A percentile compares a stretch with the other conserved stretches of the same genome.
phyloP scores from a whole-genome alignment of 768 basidiomycete species.

The Calocybe cyanea region DNA sequence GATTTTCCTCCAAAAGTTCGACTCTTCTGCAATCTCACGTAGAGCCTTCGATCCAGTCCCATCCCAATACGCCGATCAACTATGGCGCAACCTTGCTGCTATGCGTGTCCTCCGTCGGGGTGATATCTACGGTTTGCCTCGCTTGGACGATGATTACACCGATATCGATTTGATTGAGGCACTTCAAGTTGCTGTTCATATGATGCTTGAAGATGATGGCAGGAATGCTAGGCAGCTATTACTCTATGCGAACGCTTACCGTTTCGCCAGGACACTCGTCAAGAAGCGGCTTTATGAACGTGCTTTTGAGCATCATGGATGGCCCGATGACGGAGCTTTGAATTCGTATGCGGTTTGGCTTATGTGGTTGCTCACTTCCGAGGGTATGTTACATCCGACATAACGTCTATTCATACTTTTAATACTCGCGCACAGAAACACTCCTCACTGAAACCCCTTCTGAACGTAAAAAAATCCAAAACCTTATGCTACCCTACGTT shows the following conservation, averaged over 20 bases:
- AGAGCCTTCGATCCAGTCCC: slow-evolving; percentile 39
- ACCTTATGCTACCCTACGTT: slow-evolving; percentile 39
- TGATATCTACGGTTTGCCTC: neutral
- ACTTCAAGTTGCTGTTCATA: slow-evolving; percentile 7
- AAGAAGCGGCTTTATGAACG: slow-evolving; percentile 36
- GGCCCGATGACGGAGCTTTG: slow-evolving; percentile 46
- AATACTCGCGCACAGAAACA: slow-evolving; percentile 18
- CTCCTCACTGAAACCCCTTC: slow-evolving; percentile 25
- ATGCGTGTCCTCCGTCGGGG: slow-evolving; percentile 33
- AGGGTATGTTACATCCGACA: slow-evolving; percentile 23
- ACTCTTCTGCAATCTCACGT: slow-evolving; percentile 45
- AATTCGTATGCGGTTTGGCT: slow-evolving; percentile 52
- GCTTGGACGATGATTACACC: no score
- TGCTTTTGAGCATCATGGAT: slow-evolving; percentile 30
- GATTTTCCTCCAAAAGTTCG: slow-evolving; percentile 57
- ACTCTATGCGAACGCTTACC: slow-evolving; percentile 38
- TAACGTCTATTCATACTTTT: neutral
- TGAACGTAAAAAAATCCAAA: slow-evolving; percentile 25
- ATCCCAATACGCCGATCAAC: slow-evolving; percentile 29
- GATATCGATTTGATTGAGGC: slow-evolving; percentile 7
- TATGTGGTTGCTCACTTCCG: slow-evolving; percentile 48
- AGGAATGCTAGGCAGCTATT: slow-evolving; percentile 44
- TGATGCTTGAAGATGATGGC: slow-evolving; percentile 54
- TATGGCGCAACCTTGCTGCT: slow-evolving; percentile 32
- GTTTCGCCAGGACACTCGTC: slow-evolving; percentile 37